Base-by-base conservation (phyloP, 805 yeast species). In the Kuraishia capsulata region DNA sequence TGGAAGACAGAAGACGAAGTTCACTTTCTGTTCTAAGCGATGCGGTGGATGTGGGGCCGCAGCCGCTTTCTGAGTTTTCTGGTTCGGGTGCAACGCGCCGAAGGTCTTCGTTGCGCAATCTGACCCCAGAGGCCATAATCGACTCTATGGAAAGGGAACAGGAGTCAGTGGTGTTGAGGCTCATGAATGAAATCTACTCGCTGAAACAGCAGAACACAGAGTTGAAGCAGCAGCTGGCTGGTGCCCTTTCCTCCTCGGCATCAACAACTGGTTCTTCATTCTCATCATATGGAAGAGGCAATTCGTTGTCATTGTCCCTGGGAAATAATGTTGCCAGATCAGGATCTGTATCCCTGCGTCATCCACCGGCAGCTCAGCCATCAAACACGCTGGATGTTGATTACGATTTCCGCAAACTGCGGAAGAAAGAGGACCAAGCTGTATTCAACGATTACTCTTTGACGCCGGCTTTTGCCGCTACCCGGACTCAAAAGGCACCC, bases 91-190 rank as follows among this genome's bases (percentile, higher is more conserved):
- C 20, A 8, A 6, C 6, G 14, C 21, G 6, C 33, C 18, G 33
- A 9, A 6, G 21, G 6, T 5, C 8, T 13, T 16, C 20, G 33
- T 11, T 35, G 16, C 41, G 41, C 3, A 42, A 46, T 5, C 29
- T 62, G 30, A 60, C 59, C 29, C 61, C 66, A 6, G 79, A 70
- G 21, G 71, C 73, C 43, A 62, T 73, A 16, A 67, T 76, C 29
- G 78, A 76, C 50, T 52, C 67, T 26, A 73, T 81, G 78, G 89
- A 81, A 48, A 65, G 77, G 38, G 87, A 81, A 56, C 88, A 81
- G 53, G 89, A 81, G 50, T 85, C 83, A 2, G 77, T 80, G 19
- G 88, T 81, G 16, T 59, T 80, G 50, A 72, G 69, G 52, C 59
- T 81, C 31, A 79, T 78, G 75, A 69, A 71, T 39, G 86, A 81